Base-by-base conservation (phyloP, 2,329 filamentous ascomycete species). In the Paraphoma sp. region DNA sequence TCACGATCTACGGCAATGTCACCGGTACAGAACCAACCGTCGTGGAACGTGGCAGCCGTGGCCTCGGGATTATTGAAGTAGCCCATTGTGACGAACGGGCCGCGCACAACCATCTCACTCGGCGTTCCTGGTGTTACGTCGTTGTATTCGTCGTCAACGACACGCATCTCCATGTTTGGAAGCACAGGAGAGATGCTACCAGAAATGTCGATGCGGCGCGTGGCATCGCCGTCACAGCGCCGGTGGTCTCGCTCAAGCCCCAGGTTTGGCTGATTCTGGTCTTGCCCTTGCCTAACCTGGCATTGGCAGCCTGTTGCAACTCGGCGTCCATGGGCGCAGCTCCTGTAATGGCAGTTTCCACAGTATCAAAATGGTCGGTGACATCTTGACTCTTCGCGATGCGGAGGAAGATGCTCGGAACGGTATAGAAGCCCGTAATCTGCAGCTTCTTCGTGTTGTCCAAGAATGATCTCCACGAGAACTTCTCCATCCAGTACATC, bases 21-120 rank as follows among this genome's bases (percentile, higher is more conserved):
- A 3, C 92, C 93, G 0, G 92, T 96, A 75, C 87, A 92, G 82
- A 95, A 96, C 81, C 87, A 96, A 1, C 90, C 91, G 60, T 93
- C 90, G 0, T 80, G 65, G 59, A 93, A 87, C 0, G 89, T 86
- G 29, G 89, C 87, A 4, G 79, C 80, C 3, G 90, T 91, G 2
- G 87, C 86, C 33, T 36, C 33, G 14, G 33, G 33, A 51, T 89
- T 88, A 66, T 91, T 90, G 67, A 87, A 83, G 72, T 93, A 95
- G 0, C 90, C 91, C 62, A 83, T 80, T 75, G 92, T 92, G 12
- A 93, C 80, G 60, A 93, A 93, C 1, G 90, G 90, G 0, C 91
- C 91, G 48, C 86, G 86, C 44, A 93, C 79, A 79, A 90, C 88
- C 3, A 80, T 73, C 54, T 83, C 79, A 40, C 83, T 83, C 8